Evolutionary conservation across 2,329 filamentous ascomycete species (phyloP).

Genomic region (Anthostomella pinea): DNA sequence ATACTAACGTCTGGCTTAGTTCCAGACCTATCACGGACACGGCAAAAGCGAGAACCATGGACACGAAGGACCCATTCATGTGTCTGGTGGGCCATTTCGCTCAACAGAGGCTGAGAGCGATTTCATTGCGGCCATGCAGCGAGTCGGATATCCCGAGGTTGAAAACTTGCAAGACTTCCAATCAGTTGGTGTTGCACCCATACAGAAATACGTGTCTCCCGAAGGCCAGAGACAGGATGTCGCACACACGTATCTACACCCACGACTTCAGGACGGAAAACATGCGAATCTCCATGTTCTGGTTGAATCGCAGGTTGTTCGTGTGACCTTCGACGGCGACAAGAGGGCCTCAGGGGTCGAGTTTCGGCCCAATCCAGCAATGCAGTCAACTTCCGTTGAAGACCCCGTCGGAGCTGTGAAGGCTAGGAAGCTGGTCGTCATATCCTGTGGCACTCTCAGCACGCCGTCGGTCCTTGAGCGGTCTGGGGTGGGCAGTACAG

Average conservation of each 20-base stretch:
- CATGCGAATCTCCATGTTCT: background rate
- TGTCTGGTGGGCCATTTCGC: constrained; percentile 45
- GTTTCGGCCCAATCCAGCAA: background rate
- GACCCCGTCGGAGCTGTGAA: too few relatives aligned
- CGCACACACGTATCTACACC: background rate
- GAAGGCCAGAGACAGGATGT: background rate
- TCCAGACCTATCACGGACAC: constrained; percentile 1
- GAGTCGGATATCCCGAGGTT: constrained; percentile 48
- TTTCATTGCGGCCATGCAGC: constrained; percentile 45
- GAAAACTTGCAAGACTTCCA: constrained; percentile 51
- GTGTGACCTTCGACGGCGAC: background rate
- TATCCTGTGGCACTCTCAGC: constrained; percentile 1
- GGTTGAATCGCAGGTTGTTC: background rate
- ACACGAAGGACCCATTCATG: constrained; percentile 44
- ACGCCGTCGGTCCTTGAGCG: constrained; percentile 3
- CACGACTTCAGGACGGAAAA: background rate
- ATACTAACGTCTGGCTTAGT: background rate
- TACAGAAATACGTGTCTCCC: background rate
- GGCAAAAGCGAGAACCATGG: constrained; percentile 44
- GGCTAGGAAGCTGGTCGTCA: constrained; percentile 30
- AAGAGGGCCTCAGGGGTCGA: background rate
- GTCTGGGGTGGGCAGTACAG: constrained; percentile 1
- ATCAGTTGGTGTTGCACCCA: constrained; percentile 17
- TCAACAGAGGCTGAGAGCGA: constrained; percentile 39
- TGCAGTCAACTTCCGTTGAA: background rate